Base-by-base conservation (phyloP, 345 rosid species). In the Carallia brachiata region DNA sequence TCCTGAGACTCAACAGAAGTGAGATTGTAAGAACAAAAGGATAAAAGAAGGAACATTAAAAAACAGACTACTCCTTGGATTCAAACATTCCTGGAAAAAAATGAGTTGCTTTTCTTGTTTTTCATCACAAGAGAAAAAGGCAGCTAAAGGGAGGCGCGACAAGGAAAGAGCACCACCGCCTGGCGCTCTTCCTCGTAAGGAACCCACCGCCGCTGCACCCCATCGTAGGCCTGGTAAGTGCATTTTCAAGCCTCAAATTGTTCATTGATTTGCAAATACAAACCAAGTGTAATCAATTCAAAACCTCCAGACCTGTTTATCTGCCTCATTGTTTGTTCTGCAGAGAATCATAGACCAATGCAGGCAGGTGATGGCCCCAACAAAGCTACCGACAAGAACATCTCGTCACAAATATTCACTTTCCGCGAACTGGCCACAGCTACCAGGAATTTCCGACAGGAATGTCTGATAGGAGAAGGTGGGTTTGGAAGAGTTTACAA, bases 401-500 rank as follows among this genome's bases (percentile, higher is more conserved):
- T 91, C 6, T 84, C 88, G 6, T 90, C 95, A 0, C 83, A 91
- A 71, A 90, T 89, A 1, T 94, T 94, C 81, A 85, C 96, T 8
- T 94, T 91, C 78, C 79, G 93, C 0, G 96, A 94, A 73, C 73
- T 94, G 54, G 97, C 98, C 19, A 78, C 87, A 3, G 96, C 98
- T 3, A 94, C 98, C 0, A 90, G 82, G 86, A 91, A 94, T 79
- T 91, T 94, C 76, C 65, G 91, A 65, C 93, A 86, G 64, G 97
- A 90, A 77, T 94, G 97, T 78, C 69, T 94, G 31, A 86, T 91
- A 4, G 97, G 97, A 23, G 97, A 94, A 85, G 98, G 98, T 18
- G 96, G 97, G 61, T 94, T 94, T 8, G 98, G 98, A 1, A 84
- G 97, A 68, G 97, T 94, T 73, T 94, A 91, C 73, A 94, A 85